phyloP scores from a whole-genome alignment of 345 rosid genomes.

The Salix udensis region DNA sequence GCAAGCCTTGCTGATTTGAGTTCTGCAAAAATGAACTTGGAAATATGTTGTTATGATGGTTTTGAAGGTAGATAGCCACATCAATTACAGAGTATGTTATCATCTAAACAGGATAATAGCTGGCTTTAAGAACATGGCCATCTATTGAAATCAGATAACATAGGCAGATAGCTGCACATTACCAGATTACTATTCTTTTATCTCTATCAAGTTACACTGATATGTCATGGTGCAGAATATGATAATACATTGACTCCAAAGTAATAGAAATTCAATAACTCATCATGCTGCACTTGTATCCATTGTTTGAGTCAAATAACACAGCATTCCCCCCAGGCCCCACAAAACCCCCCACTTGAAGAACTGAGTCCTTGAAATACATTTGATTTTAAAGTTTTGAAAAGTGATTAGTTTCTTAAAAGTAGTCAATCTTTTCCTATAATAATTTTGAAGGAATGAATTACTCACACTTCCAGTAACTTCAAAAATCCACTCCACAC shows the following conservation, averaged over 20 bases:
- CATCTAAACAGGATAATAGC: neutral
- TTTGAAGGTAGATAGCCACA: neutral
- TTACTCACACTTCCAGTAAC: neutral
- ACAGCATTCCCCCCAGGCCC: neutral
- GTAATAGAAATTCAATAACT: neutral
- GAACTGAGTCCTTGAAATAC: neutral
- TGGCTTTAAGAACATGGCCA: neutral
- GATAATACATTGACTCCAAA: neutral
- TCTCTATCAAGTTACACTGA: neutral
- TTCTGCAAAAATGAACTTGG: no score
- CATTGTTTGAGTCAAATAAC: neutral
- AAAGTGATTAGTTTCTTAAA: neutral
- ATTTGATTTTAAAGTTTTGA: neutral
- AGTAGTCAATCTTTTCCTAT: neutral
- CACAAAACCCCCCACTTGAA: neutral
- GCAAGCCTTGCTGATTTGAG: neutral
- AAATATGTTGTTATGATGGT: neutral
- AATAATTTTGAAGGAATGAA: neutral
- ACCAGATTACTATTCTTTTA: neutral
- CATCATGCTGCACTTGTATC: neutral
- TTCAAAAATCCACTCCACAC: neutral
- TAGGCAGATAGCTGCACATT: neutral
- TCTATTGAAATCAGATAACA: neutral
- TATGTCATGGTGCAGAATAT: neutral
- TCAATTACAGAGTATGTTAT: neutral